Conservation (phyloP, 2,329 filamentous ascomycete species). For the Paecilomyces dactylethromorphus region DNA sequence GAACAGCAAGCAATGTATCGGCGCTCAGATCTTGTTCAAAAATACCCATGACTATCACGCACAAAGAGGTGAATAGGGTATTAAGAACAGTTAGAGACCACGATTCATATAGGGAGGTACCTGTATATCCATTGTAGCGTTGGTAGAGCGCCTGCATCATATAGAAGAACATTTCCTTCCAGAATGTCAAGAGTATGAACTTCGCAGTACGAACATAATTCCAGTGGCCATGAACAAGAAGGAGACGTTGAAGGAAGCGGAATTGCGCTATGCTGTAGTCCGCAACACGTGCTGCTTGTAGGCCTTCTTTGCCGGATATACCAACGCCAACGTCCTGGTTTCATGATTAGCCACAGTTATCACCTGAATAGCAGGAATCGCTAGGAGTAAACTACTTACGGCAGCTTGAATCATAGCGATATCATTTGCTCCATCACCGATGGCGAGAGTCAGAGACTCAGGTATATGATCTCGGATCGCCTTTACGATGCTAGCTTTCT, state of each 20-base stretch:
- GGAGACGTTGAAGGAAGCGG: constrained; percentile 64
- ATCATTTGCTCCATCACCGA: constrained; percentile 78
- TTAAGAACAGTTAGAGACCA: constrained; percentile 81
- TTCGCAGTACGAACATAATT: constrained; percentile 66
- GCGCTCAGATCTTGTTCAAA: constrained; percentile 69
- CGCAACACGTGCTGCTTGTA: constrained; percentile 70
- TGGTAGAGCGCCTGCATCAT: constrained; percentile 70
- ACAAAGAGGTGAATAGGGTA: constrained; percentile 76
- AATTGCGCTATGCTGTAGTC: constrained; percentile 81
- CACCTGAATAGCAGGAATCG: background rate
- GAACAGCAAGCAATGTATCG: constrained; percentile 65
- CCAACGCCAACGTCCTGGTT: constrained; percentile 64
- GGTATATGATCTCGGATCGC: constrained; percentile 63
- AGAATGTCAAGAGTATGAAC: constrained; percentile 73
- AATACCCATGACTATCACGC: constrained; percentile 70
- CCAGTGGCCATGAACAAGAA: constrained; percentile 71
- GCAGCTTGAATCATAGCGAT: constrained; percentile 83
- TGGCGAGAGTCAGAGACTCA: constrained; percentile 66
- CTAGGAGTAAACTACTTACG: constrained; percentile 20
- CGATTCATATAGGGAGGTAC: constrained; percentile 70
- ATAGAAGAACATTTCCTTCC: constrained; percentile 71
- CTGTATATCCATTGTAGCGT: constrained; percentile 66
- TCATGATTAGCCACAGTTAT: background rate
- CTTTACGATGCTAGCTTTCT: constrained; percentile 69
- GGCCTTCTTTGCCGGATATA: constrained; percentile 72